phyloP scores from a whole-genome alignment of 768 basidiomycete species.

The Russula earlei region DNA sequence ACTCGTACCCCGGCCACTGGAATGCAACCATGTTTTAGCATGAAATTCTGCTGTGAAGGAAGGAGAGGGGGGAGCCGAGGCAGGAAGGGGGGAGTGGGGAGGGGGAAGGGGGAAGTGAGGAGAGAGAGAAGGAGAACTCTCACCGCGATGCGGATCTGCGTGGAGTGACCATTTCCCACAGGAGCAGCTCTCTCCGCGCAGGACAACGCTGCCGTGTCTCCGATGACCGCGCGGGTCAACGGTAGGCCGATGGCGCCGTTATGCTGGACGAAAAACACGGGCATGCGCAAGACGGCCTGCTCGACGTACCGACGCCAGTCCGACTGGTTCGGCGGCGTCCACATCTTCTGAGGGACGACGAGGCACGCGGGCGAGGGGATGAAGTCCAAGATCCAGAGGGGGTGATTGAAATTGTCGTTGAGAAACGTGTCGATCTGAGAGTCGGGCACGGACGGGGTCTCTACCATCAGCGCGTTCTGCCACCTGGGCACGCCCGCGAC shows the following conservation, averaged over 20 bases:
- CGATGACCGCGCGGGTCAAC: not conserved
- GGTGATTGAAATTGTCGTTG: not conserved
- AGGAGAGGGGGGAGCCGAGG: too few species aligned
- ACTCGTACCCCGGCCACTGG: conserved; percentile 14
- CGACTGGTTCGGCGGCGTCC: conserved; percentile 14
- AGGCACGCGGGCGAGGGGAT: not conserved
- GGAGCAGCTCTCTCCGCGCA: not conserved
- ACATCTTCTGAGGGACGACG: conserved; percentile 11
- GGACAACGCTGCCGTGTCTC: conserved; percentile 3
- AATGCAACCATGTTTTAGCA: not conserved
- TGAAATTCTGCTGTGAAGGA: too few species aligned
- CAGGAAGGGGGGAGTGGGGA: not conserved
- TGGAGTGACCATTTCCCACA: conserved; percentile 14
- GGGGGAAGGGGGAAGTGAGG: not conserved
- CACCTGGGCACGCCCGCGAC: conserved; percentile 4
- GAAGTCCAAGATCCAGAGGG: conserved; percentile 11
- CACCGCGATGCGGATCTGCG: conserved; percentile 13
- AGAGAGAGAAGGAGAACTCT: not conserved
- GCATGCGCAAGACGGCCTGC: conserved; percentile 10
- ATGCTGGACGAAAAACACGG: conserved; percentile 12
- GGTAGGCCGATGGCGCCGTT: conserved; percentile 8
- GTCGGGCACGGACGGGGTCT: not conserved
- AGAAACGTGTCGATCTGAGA: too few species aligned
- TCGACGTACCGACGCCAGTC: conserved; percentile 18
- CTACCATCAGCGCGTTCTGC: conserved; percentile 2